Evolutionary conservation across 306 rosid species (phyloP).

Genomic region (Rosa rugosa): DNA sequence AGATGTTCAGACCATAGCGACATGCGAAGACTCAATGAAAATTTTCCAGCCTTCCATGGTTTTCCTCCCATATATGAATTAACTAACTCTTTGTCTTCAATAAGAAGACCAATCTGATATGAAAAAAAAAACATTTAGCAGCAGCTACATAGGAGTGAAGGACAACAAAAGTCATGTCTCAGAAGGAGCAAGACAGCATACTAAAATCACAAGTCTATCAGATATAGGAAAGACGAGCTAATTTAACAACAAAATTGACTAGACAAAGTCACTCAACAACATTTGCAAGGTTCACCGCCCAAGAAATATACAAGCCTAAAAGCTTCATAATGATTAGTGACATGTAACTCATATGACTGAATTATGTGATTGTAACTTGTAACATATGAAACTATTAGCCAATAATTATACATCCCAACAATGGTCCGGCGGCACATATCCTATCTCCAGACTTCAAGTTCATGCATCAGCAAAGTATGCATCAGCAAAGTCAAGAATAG

Average conservation of each 20-base stretch:
- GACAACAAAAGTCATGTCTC: background rate
- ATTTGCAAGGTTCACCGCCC: background rate
- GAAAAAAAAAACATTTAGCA: slow-evolving; percentile 23
- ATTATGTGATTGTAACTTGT: background rate
- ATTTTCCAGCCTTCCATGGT: slow-evolving; percentile 93
- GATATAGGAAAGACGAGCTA: too few species aligned
- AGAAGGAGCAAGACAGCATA: background rate
- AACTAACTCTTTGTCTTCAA: slow-evolving; percentile 78
- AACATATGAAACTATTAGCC: background rate
- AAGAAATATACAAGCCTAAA: background rate
- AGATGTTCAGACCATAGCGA: slow-evolving; percentile 97
- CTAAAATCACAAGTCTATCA: background rate
- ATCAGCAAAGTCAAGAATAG: background rate
- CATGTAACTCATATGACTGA: background rate
- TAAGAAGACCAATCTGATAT: slow-evolving; percentile 75
- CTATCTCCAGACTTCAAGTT: background rate
- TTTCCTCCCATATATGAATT: slow-evolving; percentile 84
- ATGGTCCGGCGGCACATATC: background rate
- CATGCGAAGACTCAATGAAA: slow-evolving; percentile 75
- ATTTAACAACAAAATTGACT: background rate
- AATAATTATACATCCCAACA: background rate
- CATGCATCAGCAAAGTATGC: background rate
- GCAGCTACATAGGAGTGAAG: slow-evolving; percentile 2
- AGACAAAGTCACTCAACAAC: background rate
- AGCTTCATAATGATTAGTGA: background rate